Evolutionary conservation across 306 rosid species (phyloP), one percentile per base, ranked within the genome.

Genomic region (Phaseolus lunatus): DNA sequence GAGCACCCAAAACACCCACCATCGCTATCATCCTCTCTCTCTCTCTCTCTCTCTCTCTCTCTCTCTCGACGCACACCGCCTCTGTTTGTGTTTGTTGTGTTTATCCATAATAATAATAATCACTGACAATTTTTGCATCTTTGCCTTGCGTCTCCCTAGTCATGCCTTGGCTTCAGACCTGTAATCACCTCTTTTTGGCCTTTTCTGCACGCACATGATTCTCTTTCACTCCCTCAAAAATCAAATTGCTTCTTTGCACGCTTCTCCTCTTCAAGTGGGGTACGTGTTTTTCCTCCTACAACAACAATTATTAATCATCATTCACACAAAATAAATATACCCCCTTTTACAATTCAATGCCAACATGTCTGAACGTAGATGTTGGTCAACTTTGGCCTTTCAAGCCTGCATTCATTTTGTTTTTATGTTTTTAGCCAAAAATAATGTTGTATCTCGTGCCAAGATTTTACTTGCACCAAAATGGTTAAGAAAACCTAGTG

Each of bases 161-260:
- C 65, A 54, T 71, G 54, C 44, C 13, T 48, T 71, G 54, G 53
- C 14, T 22, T 43, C 56, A 37, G 18, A 9, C 39, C 72, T 70
- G 27, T 7, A 64, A 37, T 66, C 78, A 19, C 56, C 70, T 82
- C 78, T 82, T 44, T 86, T 84, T 87, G 89, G 86, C 84, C 3
- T 87, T 80, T 83, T 83, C 80, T 87, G 70, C 24, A 2, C 2
- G 24, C 59, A 26, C 78, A 49, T 86, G 80, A 84, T 86, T 84
- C 92, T 69, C 56, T 49, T 12, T 12, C 50, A 41, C 47, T 45
- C 59, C 58, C 5, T 47, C 27, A 19, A 45, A 14, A 41, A 61
- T 59, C 70, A 74, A 59, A 10, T 59, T 59, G 59, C 31, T 18
- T 18, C 64, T 8, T 75, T 13, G 72, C 80, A 39, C 66, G 58